Evolutionary conservation across 2,329 filamentous ascomycete species (phyloP).

Genomic region (Sclerotinia borealis): DNA sequence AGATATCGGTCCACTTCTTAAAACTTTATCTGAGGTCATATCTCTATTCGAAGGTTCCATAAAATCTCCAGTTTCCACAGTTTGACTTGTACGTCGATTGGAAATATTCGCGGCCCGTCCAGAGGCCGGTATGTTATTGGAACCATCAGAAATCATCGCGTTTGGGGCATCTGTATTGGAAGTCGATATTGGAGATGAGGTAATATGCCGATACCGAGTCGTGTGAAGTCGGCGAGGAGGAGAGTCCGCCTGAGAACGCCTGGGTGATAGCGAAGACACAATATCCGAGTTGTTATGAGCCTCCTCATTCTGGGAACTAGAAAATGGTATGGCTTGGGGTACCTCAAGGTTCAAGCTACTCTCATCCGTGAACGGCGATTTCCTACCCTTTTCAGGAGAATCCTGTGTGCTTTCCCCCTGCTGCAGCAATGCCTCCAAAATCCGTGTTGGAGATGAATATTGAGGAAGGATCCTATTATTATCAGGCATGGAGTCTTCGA

Average conservation of each 20-base stretch:
- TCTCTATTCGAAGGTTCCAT: neutral
- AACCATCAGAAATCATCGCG: neutral
- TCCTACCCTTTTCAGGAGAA: slow-evolving; percentile 15
- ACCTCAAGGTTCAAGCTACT: slow-evolving; percentile 4
- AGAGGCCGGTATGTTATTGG: neutral
- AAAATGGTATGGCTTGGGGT: neutral
- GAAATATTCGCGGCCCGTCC: neutral
- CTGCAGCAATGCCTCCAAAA: slow-evolving; percentile 45
- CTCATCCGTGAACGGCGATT: neutral
- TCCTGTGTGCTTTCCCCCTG: slow-evolving; percentile 28
- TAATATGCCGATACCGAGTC: neutral
- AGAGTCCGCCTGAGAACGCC: neutral
- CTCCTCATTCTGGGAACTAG: neutral
- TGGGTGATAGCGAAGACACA: neutral
- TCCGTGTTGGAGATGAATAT: slow-evolving; percentile 44
- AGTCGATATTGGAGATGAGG: neutral
- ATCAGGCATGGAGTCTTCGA: slow-evolving; percentile 49
- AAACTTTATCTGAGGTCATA: neutral
- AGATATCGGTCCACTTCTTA: neutral
- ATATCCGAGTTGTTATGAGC: neutral
- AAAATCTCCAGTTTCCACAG: neutral
- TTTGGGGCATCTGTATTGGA: no score
- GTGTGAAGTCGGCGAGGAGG: neutral
- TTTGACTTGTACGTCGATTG: neutral
- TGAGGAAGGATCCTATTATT: slow-evolving; percentile 31